A percentile compares a stretch with the other conserved stretches of the same genome.
Evolutionary conservation across 2,329 filamentous ascomycete genomes (phyloP).

Genomic region (Pseudomassariella vexata): DNA sequence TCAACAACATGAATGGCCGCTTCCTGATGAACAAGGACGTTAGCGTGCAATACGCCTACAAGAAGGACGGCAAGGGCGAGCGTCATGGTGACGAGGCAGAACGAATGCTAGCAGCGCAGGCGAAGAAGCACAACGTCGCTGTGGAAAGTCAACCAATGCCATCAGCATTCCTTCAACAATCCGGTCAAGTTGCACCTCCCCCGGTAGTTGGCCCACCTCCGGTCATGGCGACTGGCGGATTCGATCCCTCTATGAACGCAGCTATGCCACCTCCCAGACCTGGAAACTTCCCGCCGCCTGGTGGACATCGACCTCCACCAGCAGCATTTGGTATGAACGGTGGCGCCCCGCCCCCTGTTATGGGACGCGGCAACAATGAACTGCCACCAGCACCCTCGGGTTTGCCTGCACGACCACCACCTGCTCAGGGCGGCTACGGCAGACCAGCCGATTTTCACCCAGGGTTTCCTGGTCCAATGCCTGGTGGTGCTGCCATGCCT

Average conservation of each 20-base stretch:
- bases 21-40: conserved; percentile 97
- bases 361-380: conserved; percentile 27
- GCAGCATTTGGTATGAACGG: conserved; percentile 32
- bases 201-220: conserved; percentile 16
- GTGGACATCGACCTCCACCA: conserved; percentile 20
- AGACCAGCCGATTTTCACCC: conserved; percentile 52
- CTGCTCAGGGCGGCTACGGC: conserved; percentile 61
- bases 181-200: conserved; percentile 19
- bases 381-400: conserved; percentile 54
- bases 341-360: conserved; percentile 24
- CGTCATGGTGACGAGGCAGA: conserved; percentile 93
- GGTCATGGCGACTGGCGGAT: conserved; percentile 19
- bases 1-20: conserved; percentile 89
- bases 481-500: too few species aligned
- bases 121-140: conserved; percentile 88
- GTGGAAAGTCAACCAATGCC: conserved; percentile 73
- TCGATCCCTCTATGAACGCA: conserved; percentile 11
- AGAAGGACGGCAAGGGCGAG: conserved; percentile 97
- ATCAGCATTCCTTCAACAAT: conserved; percentile 58
- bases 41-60: conserved; percentile 96
- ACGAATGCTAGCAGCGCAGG: conserved; percentile 82
- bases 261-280: conserved; percentile 31
- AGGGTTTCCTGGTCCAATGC: conserved; percentile 36
- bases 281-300: conserved; percentile 24
- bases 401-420: conserved; percentile 62